A percentile compares a stretch with the other conserved stretches of the same genome.
These are phyloP conservation scores for Lichtheimia ramosa DNA, from an alignment of 371 early-diverging fungal genomes.

Conservation along the genomic window DNA sequence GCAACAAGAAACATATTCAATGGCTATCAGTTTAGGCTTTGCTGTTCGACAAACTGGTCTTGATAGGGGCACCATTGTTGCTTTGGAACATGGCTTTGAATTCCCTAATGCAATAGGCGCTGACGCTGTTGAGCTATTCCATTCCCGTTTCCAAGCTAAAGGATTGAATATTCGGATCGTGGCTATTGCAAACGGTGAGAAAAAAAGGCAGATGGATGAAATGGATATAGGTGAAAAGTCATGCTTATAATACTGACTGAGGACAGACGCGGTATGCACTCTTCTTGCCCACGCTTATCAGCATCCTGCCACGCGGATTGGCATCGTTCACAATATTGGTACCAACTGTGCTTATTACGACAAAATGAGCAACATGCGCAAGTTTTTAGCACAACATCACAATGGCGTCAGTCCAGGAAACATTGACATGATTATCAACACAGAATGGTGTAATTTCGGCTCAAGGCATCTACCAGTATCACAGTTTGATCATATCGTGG, in stretches of 20 bases:
- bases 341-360: constrained; percentile 91
- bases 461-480: constrained; percentile 72
- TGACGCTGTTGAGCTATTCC: constrained; percentile 42
- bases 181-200: constrained; percentile 51
- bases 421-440: constrained; percentile 89
- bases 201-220: not conserved
- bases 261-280: constrained; percentile 88
- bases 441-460: constrained; percentile 85
- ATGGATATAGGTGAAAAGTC: not conserved
- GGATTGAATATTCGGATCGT: constrained; percentile 46
- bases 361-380: constrained; percentile 33
- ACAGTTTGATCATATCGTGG: constrained; percentile 77
- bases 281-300: constrained; percentile 87
- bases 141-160: constrained; percentile 34
- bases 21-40: constrained; percentile 48
- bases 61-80: constrained; percentile 37
- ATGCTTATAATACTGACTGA: not conserved
- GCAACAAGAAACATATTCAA: constrained; percentile 22
- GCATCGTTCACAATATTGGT: constrained; percentile 92
- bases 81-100: constrained; percentile 46
- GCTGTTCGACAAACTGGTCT: constrained; percentile 45
- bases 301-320: constrained; percentile 84
- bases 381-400: constrained; percentile 20
- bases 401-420: constrained; percentile 17
- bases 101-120: constrained; percentile 42